These are phyloP conservation scores for Nicotiana paniculata DNA, from an alignment of 257 asterid species.

Conservation along the genomic window DNA sequence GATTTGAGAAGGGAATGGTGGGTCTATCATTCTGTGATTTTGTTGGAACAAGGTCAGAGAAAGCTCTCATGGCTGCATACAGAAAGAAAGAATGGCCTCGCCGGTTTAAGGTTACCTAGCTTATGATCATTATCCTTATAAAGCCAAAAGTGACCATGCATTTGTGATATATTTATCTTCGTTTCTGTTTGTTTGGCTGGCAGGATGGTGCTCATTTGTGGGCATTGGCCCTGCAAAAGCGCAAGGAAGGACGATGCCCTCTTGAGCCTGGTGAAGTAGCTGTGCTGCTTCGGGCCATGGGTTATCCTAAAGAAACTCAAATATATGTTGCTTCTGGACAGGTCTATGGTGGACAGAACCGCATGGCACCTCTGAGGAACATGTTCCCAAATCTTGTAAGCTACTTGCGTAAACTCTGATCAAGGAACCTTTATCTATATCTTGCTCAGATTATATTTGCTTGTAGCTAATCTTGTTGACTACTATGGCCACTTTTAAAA, in stretches of 20 bases:
- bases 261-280: constrained; percentile 99
- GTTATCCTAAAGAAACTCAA: constrained; percentile 94
- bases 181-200: constrained; percentile 17
- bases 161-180: constrained; percentile 5
- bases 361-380: constrained; percentile 98
- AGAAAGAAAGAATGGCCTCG: constrained; percentile 99
- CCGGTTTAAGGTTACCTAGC: constrained; percentile 69
- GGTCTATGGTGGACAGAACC: constrained; percentile 98
- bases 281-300: constrained; percentile 98
- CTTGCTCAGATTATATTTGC: not conserved
- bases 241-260: constrained; percentile 99
- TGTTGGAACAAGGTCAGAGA: constrained; percentile 88
- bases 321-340: constrained; percentile 99
- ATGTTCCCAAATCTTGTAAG: constrained; percentile 98
- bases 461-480: constrained; percentile 1
- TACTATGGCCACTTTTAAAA: not conserved
- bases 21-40: constrained; percentile 99
- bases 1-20: constrained; percentile 99
- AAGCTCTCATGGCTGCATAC: constrained; percentile 86
- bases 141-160: not conserved
- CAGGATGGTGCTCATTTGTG: constrained; percentile 99
- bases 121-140: not conserved
- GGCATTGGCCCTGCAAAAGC: constrained; percentile 92
- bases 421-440: not conserved
- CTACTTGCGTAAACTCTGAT: not conserved